Evolutionary conservation across 2,329 filamentous ascomycete species (phyloP).

Genomic region (Penicillium crustosum): DNA sequence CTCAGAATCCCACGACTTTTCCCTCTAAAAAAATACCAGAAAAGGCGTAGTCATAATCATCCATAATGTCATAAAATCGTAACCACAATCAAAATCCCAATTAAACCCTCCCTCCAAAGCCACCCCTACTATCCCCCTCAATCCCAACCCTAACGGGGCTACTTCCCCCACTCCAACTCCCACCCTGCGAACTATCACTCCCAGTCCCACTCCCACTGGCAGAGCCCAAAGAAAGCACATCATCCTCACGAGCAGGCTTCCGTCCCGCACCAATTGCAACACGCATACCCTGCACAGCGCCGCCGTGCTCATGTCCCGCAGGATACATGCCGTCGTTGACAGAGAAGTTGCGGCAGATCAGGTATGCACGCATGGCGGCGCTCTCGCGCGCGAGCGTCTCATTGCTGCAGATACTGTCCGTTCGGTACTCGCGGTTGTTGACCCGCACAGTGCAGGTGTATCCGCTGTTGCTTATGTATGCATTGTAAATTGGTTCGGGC

Average conservation of each 20-base stretch:
- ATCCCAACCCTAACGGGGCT: conserved; percentile 47
- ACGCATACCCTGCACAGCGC: conserved; percentile 60
- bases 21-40: conserved; percentile 18
- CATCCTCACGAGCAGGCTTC: conserved; percentile 50
- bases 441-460: conserved; percentile 90
- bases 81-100: background rate
- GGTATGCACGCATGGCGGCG: conserved; percentile 92
- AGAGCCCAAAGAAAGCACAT: conserved; percentile 40
- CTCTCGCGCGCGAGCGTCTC: conserved; percentile 85
- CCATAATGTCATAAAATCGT: conserved; percentile 27
- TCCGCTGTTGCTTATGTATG: conserved; percentile 70
- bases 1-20: conserved; percentile 1
- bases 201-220: conserved; percentile 44
- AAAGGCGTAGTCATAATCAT: conserved; percentile 23
- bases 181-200: conserved; percentile 46
- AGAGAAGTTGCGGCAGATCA: conserved; percentile 96
- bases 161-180: conserved; percentile 55
- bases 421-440: conserved; percentile 95
- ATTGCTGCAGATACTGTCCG: conserved; percentile 79
- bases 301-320: conserved; percentile 55
- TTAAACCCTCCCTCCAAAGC: background rate
- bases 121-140: conserved; percentile 3
- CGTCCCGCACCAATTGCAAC: conserved; percentile 64
- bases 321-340: conserved; percentile 89
- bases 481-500: conserved; percentile 86